Evolutionary conservation across 1,284 basidiomycete genomes (phyloP).

Genomic region (Austroboletus niveus): DNA sequence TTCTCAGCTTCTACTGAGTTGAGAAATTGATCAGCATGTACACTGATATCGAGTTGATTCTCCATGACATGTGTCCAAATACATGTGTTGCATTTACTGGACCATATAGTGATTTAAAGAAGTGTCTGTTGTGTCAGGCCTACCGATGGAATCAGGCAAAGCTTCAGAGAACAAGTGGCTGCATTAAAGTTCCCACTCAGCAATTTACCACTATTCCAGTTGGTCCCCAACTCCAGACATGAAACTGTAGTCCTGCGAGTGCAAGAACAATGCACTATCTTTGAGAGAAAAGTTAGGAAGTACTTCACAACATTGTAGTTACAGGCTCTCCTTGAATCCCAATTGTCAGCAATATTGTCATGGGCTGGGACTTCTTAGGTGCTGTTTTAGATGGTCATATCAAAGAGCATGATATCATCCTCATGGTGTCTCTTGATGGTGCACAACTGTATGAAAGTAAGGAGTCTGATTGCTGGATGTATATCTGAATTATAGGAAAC

Average conservation of each 20-base stretch:
- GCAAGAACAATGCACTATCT: neutral
- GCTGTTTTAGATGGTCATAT: neutral
- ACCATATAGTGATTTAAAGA: neutral
- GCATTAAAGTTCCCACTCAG: neutral
- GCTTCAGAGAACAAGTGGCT: neutral
- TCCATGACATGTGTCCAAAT: slow-evolving; percentile 10
- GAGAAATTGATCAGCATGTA: neutral
- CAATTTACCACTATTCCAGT: neutral
- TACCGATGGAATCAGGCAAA: neutral
- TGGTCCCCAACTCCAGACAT: neutral
- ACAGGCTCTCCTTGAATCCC: neutral
- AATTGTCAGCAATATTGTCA: neutral
- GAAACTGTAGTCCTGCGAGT: neutral
- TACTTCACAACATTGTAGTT: neutral
- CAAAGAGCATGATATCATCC: neutral
- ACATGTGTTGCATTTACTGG: slow-evolving; percentile 4
- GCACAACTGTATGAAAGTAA: slow-evolving; percentile 4
- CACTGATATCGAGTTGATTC: neutral
- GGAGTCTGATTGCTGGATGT: slow-evolving; percentile 3
- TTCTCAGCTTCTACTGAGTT: slow-evolving; percentile 2
- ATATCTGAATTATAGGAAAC: slow-evolving; percentile 6
- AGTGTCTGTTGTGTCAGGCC: neutral
- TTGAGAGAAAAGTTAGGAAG: no score
- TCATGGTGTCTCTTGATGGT: neutral
- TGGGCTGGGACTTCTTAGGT: slow-evolving; percentile 7